Conservation (phyloP, 1,284 basidiomycete species). For the Melampsora larici-populina region DNA sequence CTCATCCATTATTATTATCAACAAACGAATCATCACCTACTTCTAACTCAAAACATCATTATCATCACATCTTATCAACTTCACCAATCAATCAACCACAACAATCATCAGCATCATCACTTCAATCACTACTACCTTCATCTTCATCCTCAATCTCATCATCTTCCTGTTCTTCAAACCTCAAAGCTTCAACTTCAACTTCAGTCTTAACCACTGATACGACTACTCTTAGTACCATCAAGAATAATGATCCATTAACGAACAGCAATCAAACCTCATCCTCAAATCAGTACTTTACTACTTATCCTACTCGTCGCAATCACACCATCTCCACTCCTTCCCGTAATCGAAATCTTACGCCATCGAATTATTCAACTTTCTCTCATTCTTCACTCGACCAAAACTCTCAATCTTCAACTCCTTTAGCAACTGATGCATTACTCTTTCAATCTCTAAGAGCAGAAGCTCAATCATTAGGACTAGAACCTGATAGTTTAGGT, state of each 20-base stretch:
- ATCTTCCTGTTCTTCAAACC: neutral
- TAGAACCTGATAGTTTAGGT: slow-evolving; percentile 21
- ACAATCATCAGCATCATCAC: neutral
- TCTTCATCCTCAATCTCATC: neutral
- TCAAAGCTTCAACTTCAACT: neutral
- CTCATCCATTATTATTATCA: too few relatives aligned
- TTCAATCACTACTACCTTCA: neutral
- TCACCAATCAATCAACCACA: neutral
- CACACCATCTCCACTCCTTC: neutral
- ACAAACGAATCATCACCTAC: too few relatives aligned
- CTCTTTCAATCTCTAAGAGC: slow-evolving; percentile 32
- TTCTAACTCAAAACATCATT: too few relatives aligned
- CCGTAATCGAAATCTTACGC: neutral
- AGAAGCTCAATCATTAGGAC: slow-evolving; percentile 23
- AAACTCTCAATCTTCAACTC: neutral
- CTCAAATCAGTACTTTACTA: neutral
- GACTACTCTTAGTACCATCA: neutral
- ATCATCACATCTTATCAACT: too few relatives aligned
- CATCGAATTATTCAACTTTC: slow-evolving; percentile 5
- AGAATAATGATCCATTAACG: neutral
- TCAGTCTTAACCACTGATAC: neutral
- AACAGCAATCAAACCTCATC: neutral
- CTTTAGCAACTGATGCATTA: slow-evolving; percentile 30
- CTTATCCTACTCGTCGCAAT: neutral
- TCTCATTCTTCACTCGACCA: neutral